Conservation (phyloP, 345 rosid species). For the Populus davidiana region DNA sequence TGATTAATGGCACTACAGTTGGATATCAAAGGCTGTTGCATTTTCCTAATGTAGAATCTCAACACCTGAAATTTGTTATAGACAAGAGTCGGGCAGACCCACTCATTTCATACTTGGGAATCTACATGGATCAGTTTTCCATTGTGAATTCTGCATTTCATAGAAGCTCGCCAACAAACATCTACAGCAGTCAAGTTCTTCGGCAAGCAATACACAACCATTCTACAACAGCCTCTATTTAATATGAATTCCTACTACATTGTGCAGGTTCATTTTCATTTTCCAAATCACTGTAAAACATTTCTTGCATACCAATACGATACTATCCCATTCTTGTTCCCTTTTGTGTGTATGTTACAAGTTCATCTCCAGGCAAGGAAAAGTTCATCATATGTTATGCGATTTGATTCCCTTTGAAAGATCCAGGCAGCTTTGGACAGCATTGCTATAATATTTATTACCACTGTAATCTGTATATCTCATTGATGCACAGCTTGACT, state of each 20-base stretch:
- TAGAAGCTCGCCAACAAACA: constrained; percentile 11
- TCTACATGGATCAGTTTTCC: constrained; percentile 53
- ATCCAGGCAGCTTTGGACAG: no score
- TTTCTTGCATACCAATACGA: no score
- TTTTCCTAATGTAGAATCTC: constrained; percentile 47
- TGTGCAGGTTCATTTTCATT: neutral
- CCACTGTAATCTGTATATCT: no score
- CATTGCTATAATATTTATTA: no score
- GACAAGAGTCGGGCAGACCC: constrained; percentile 70
- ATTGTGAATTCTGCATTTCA: constrained; percentile 8
- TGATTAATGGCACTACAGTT: constrained; percentile 64
- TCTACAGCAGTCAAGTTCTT: constrained; percentile 26
- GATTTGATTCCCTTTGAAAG: no score
- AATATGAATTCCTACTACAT: neutral
- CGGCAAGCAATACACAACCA: constrained; percentile 18
- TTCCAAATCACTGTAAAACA: no score
- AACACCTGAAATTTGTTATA: constrained; percentile 55
- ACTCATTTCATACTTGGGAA: constrained; percentile 63
- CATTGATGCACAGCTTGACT: no score
- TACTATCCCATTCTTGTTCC: neutral
- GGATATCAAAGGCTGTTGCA: constrained; percentile 66
- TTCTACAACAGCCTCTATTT: constrained; percentile 21
- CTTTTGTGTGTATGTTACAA: neutral
- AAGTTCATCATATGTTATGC: neutral
- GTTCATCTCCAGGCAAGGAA: neutral